phyloP scores from a whole-genome alignment of 352 stramenopile genomes.

The Phytophthora cryptogea region DNA sequence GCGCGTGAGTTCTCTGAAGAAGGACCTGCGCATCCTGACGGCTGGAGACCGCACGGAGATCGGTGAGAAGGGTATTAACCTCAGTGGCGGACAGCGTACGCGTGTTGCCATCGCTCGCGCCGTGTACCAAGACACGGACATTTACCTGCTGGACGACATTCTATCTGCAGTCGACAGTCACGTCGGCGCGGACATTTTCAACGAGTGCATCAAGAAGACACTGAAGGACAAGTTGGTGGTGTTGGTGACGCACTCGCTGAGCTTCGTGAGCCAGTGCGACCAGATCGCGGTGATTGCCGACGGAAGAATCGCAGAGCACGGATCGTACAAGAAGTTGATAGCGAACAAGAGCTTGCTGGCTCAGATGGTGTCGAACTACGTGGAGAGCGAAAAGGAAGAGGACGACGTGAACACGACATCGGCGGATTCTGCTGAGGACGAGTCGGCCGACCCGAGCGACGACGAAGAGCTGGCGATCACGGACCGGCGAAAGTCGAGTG shows the following conservation, averaged over 20 bases:
- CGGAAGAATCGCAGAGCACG: slow-evolving; percentile 52
- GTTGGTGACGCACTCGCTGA: slow-evolving; percentile 91
- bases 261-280: slow-evolving; percentile 51
- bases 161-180: slow-evolving; percentile 97
- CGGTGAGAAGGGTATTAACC: slow-evolving; percentile 97
- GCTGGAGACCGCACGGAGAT: slow-evolving; percentile 97
- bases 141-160: slow-evolving; percentile 96
- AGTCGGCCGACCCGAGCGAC: slow-evolving; percentile 31
- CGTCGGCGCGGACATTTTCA: slow-evolving; percentile 77
- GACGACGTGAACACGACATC: slow-evolving; percentile 35
- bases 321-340: slow-evolving; percentile 66
- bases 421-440: slow-evolving; percentile 23
- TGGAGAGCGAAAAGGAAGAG: slow-evolving; percentile 62
- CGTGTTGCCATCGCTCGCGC: slow-evolving; percentile 91
- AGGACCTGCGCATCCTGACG: slow-evolving; percentile 50
- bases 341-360: slow-evolving; percentile 53
- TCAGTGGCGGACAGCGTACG: slow-evolving; percentile 96
- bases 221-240: slow-evolving; percentile 90
- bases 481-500: slow-evolving; percentile 24
- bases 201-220: slow-evolving; percentile 91
- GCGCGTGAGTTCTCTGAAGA: slow-evolving; percentile 51
- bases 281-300: slow-evolving; percentile 54
- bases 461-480: slow-evolving; percentile 40
- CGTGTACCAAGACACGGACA: slow-evolving; percentile 94
- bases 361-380: slow-evolving; percentile 72